Conservation (phyloP, 805 yeast genomes). For the Vanderwaltozyma tropicalis region DNA sequence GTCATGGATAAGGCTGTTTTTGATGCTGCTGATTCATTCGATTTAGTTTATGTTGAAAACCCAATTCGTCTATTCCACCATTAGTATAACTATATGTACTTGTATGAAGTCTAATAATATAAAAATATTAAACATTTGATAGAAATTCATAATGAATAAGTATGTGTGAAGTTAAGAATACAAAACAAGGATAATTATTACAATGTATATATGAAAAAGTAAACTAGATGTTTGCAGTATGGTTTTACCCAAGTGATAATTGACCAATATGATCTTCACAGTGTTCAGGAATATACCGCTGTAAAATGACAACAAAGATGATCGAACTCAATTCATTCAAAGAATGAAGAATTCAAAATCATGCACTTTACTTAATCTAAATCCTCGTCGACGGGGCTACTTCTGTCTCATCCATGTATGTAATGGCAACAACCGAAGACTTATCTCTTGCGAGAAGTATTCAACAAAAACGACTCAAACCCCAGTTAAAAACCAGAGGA, state of each 20-base stretch:
- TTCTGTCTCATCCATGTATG: conserved; percentile 51
- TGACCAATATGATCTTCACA: conserved; percentile 84
- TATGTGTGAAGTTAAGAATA: no score
- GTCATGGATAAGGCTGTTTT: conserved; percentile 96
- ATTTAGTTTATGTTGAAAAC: conserved; percentile 89
- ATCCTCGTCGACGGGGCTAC: conserved; percentile 96
- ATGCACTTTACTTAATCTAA: conserved; percentile 51
- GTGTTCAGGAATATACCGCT: conserved; percentile 99
- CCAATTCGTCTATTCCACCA: conserved; percentile 98
- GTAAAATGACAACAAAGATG: conserved; percentile 43
- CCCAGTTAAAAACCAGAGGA: conserved; percentile 28
- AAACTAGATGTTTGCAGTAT: conserved; percentile 98
- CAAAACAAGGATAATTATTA: no score
- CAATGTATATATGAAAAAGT: no score
- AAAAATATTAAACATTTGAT: conserved; percentile 2
- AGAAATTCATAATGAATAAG: not conserved
- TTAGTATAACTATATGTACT: no score
- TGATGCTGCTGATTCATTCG: conserved; percentile 87
- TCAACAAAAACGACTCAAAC: conserved; percentile 19
- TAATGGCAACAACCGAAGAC: conserved; percentile 44
- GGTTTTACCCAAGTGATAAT: conserved; percentile 99
- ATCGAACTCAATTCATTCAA: conserved; percentile 49
- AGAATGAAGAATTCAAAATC: conserved; percentile 28
- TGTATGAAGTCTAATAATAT: not conserved
- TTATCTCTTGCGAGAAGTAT: not conserved